Percentiles rank a stretch among this genome's conserved stretches.
Conservation (phyloP, 2,329 filamentous ascomycete genomes). For the Xylariales sp. region DNA sequence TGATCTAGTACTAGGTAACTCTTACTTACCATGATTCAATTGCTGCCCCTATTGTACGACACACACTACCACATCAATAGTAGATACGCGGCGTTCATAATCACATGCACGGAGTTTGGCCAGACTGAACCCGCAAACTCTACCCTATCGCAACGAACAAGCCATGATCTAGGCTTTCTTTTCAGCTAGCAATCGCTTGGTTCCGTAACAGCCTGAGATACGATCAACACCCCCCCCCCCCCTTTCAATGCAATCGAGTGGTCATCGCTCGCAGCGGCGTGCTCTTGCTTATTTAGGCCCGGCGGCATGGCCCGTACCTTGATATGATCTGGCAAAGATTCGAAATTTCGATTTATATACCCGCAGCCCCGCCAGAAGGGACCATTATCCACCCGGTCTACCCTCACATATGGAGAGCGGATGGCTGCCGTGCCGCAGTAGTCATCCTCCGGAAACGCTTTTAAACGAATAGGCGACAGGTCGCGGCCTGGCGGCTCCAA, state of each 20-base stretch:
- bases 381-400: constrained; percentile 37
- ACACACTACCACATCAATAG: background rate
- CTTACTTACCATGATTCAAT: background rate
- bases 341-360: constrained; percentile 24
- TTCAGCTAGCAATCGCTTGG: constrained; percentile 17
- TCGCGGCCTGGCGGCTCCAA: constrained; percentile 43
- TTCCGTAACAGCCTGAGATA: constrained; percentile 43
- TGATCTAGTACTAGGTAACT: background rate
- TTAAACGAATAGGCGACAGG: constrained; percentile 39
- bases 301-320: constrained; percentile 1
- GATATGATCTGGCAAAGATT: constrained; percentile 17
- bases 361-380: constrained; percentile 44
- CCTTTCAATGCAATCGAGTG: constrained; percentile 39
- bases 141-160: background rate
- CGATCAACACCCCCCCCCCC: constrained; percentile 41
- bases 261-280: constrained; percentile 27
- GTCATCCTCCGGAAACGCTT: constrained; percentile 40
- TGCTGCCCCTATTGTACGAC: too few species aligned
- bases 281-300: background rate
- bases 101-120: background rate
- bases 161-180: background rate
- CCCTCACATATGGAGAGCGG: constrained; percentile 44
- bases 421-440: constrained; percentile 46
- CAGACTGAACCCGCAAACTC: background rate
- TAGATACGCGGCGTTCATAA: background rate